A percentile compares a stretch with the other conserved stretches of the same genome.
Evolutionary conservation across 164 flowering plant species (phyloP).

Genomic region (Macadamia integrifolia): DNA sequence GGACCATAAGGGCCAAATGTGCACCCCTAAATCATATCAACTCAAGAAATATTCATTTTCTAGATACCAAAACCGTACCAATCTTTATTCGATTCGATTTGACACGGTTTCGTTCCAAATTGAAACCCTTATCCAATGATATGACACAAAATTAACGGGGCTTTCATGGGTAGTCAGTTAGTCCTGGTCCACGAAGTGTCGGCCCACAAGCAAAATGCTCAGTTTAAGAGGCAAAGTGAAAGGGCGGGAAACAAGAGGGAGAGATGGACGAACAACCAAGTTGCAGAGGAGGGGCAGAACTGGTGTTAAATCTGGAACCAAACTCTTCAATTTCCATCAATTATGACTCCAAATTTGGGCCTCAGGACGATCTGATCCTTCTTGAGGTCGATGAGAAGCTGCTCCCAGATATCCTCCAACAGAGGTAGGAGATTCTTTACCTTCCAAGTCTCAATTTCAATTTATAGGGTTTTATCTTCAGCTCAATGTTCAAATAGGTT

Average conservation of each 20-base stretch:
- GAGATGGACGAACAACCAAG: neutral
- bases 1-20: too few relatives aligned
- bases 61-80: too few relatives aligned
- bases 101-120: too few relatives aligned
- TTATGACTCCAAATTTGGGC: constrained; percentile 63
- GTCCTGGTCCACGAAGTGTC: too few relatives aligned
- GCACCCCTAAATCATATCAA: too few relatives aligned
- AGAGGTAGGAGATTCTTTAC: constrained; percentile 33
- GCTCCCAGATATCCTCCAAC: constrained; percentile 56
- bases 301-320: constrained; percentile 48
- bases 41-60: too few relatives aligned
- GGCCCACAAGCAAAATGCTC: too few relatives aligned
- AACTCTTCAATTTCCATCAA: constrained; percentile 56
- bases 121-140: too few relatives aligned
- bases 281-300: constrained; percentile 63
- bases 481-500: neutral
- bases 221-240: neutral
- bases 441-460: neutral
- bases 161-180: too few relatives aligned
- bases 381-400: constrained; percentile 82
- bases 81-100: too few relatives aligned
- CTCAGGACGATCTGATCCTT: constrained; percentile 72
- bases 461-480: neutral
- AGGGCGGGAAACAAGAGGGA: neutral
- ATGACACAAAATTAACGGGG: too few relatives aligned